Evolutionary conservation across 2,329 filamentous ascomycete genomes (phyloP).

Genomic region (Aureobasidium pullulans): DNA sequence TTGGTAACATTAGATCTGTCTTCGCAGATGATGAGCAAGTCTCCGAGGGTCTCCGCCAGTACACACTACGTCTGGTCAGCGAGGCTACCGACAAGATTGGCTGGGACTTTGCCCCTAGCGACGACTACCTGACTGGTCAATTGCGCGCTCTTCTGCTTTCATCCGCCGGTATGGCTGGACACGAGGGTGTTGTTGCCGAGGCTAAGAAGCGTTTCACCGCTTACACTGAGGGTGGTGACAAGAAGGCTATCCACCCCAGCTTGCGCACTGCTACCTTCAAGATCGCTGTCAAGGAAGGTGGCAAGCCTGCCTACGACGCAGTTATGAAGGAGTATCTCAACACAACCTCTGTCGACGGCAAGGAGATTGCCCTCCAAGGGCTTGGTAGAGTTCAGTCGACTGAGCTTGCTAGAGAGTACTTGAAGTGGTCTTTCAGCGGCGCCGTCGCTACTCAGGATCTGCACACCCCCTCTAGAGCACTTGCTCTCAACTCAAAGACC

Average conservation of each 20-base stretch:
- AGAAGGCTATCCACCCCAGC: conserved; percentile 68
- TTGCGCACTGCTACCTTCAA: conserved; percentile 75
- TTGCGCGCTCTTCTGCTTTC: conserved; percentile 74
- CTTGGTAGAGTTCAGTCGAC: conserved; percentile 66
- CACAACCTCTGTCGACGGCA: conserved; percentile 82
- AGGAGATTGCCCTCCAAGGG: conserved; percentile 72
- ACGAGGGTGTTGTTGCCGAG: conserved; percentile 64
- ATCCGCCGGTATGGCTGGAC: conserved; percentile 66
- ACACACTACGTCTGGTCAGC: conserved; percentile 68
- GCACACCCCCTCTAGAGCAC: conserved; percentile 67
- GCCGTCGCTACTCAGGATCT: conserved; percentile 81
- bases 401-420: conserved; percentile 59
- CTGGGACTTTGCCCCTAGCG: conserved; percentile 71
- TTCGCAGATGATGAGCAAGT: conserved; percentile 71
- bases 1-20: conserved; percentile 72
- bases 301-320: conserved; percentile 59
- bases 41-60: conserved; percentile 66
- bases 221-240: conserved; percentile 64
- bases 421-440: conserved; percentile 72
- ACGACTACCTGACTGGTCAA: conserved; percentile 76
- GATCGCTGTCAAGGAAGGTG: conserved; percentile 67
- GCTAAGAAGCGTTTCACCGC: conserved; percentile 71
- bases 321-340: conserved; percentile 79
- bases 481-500: conserved; percentile 66
- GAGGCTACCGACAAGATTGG: conserved; percentile 71